Conservation (phyloP, 805 yeast genomes). For the Metschnikowia picachoensis region DNA sequence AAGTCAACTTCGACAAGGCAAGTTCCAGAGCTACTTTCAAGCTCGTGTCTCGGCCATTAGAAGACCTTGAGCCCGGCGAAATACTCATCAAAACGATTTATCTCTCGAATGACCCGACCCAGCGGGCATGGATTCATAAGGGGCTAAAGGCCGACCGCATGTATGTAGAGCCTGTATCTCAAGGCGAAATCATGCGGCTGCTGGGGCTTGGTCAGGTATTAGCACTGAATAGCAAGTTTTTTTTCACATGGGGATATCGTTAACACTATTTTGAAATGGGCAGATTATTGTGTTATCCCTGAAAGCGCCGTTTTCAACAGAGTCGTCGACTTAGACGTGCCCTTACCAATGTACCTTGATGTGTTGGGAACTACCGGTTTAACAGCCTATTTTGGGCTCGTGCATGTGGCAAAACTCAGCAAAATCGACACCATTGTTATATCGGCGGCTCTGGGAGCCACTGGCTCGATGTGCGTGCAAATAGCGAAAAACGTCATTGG, state of each 20-base stretch:
- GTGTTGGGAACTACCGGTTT: conserved; percentile 54
- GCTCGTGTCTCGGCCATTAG: conserved; percentile 9
- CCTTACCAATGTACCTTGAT: conserved; percentile 43
- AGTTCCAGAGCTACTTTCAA: conserved; percentile 28
- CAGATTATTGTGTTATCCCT: conserved; percentile 38
- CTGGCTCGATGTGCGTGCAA: conserved; percentile 58
- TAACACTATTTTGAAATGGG: conserved; percentile 41
- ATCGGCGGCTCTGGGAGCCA: conserved; percentile 70
- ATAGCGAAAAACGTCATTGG: conserved; percentile 49
- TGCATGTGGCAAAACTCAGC: conserved; percentile 43
- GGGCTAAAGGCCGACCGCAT: conserved; percentile 4
- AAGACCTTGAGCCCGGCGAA: conserved; percentile 31
- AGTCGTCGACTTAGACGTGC: conserved; percentile 25
- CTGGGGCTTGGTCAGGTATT: conserved; percentile 47
- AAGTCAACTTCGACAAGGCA: conserved; percentile 18
- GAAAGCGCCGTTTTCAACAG: conserved; percentile 23
- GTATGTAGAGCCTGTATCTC: conserved; percentile 14
- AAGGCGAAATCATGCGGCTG: conserved; percentile 44
- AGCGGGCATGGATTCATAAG: conserved; percentile 47
- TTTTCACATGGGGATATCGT: conserved; percentile 43
- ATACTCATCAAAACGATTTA: conserved; percentile 42
- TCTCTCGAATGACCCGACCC: conserved; percentile 58
- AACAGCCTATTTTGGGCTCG: conserved; percentile 57
- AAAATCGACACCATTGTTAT: conserved; percentile 47
- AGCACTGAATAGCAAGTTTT: conserved; percentile 38